Conservation (phyloP, 352 stramenopile species). For the Pythium rhizo-oryzae region DNA sequence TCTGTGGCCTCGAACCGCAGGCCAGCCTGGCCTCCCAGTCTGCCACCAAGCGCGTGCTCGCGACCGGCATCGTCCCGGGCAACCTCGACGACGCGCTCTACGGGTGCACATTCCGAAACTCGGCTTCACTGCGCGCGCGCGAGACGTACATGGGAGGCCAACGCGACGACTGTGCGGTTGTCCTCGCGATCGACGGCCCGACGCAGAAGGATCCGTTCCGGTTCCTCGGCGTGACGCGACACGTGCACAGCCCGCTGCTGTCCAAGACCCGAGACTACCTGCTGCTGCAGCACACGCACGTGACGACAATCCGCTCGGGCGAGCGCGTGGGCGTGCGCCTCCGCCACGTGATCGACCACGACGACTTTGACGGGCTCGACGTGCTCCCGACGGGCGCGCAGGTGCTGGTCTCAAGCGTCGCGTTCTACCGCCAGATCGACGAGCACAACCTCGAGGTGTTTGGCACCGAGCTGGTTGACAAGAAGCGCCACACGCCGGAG, state of each 20-base stretch:
- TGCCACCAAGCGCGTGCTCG: slow-evolving; percentile 20
- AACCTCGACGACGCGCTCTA: slow-evolving; percentile 61
- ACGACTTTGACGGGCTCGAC: no score
- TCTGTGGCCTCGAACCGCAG: slow-evolving; percentile 5
- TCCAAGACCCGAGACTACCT: slow-evolving; percentile 47
- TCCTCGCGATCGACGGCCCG: slow-evolving; percentile 31
- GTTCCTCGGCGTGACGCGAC: slow-evolving; percentile 42
- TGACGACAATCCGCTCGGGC: slow-evolving; percentile 14
- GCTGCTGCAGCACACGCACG: slow-evolving; percentile 21
- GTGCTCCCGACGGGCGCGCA: slow-evolving; percentile 38
- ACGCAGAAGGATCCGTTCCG: slow-evolving; percentile 36
- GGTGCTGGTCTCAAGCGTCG: slow-evolving; percentile 35
- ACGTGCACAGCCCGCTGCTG: slow-evolving; percentile 13
- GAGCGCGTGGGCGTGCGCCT: slow-evolving; percentile 54
- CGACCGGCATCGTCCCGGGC: slow-evolving; percentile 37
- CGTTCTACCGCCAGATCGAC: slow-evolving; percentile 46
- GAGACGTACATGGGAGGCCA: slow-evolving; percentile 42
- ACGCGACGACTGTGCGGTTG: slow-evolving; percentile 33
- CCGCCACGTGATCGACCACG: slow-evolving; percentile 53
- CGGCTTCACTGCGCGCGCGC: slow-evolving; percentile 36
- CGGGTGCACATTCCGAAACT: slow-evolving; percentile 45
- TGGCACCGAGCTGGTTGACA: slow-evolving; percentile 35
- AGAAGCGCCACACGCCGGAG: background rate
- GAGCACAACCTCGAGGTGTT: slow-evolving; percentile 44
- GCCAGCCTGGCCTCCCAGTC: slow-evolving; percentile 1